Conservation (phyloP, 495 filamentous ascomycete species). For the Lophium mytilinum region DNA sequence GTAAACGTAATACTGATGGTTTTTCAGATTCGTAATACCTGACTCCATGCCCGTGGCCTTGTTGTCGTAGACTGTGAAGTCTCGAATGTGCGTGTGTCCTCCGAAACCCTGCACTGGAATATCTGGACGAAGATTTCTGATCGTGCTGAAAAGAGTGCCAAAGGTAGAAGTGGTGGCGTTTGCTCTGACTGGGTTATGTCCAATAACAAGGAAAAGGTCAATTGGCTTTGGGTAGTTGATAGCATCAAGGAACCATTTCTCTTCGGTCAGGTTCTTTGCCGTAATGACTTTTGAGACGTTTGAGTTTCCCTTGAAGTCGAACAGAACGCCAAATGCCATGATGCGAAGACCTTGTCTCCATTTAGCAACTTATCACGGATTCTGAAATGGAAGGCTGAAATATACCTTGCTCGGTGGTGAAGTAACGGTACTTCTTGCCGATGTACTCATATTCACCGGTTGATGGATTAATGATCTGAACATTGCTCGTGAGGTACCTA, state of each 20-base stretch:
- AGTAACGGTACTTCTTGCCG: constrained; percentile 37
- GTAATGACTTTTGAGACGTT: constrained; percentile 29
- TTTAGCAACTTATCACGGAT: background rate
- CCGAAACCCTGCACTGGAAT: constrained; percentile 37
- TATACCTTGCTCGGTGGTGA: constrained; percentile 33
- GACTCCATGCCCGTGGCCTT: constrained; percentile 34
- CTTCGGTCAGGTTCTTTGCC: constrained; percentile 28
- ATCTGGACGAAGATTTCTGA: constrained; percentile 29
- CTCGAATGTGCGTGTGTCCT: constrained; percentile 37
- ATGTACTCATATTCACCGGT: constrained; percentile 31
- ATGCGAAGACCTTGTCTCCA: constrained; percentile 27
- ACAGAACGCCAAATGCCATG: constrained; percentile 38
- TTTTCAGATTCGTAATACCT: constrained; percentile 6
- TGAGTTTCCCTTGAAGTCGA: constrained; percentile 33
- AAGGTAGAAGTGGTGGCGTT: constrained; percentile 24
- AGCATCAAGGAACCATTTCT: constrained; percentile 35
- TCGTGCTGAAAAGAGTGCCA: constrained; percentile 29
- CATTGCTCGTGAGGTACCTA: constrained; percentile 39
- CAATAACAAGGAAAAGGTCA: constrained; percentile 37
- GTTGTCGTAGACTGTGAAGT: constrained; percentile 35
- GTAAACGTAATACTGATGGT: background rate
- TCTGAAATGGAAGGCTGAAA: background rate
- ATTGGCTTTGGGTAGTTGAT: constrained; percentile 31
- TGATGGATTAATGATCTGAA: constrained; percentile 30
- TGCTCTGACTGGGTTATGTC: constrained; percentile 32